These are phyloP conservation scores for Boletus edulis DNA, from an alignment of 768 basidiomycete species.

Conservation along the genomic window DNA sequence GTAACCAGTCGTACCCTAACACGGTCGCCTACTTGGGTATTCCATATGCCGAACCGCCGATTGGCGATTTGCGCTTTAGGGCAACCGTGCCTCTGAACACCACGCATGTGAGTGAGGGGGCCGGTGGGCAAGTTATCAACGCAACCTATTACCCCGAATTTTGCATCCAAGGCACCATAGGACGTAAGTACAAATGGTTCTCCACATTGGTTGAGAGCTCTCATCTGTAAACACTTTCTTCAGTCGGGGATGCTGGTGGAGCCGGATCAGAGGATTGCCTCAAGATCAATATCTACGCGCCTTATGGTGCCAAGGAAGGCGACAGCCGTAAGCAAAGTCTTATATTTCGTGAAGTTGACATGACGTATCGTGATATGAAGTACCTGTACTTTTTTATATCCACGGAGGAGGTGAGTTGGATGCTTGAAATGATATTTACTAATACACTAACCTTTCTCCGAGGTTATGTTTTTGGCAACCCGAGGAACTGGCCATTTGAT, in stretches of 20 bases:
- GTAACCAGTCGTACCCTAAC: conserved; percentile 50
- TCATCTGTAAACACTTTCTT: background rate
- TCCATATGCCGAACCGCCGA: conserved; percentile 43
- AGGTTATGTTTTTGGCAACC: conserved; percentile 62
- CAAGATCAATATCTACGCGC: conserved; percentile 64
- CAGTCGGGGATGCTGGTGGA: conserved; percentile 57
- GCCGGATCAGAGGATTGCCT: conserved; percentile 67
- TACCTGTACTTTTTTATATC: conserved; percentile 41
- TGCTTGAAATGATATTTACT: background rate
- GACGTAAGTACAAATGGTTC: conserved; percentile 30
- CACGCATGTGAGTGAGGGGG: conserved; percentile 36
- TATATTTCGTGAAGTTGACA: background rate
- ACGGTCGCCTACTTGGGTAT: conserved; percentile 55
- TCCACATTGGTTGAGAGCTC: background rate
- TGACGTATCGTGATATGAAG: conserved; percentile 8
- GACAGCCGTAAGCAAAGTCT: conserved; percentile 42
- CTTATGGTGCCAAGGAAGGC: conserved; percentile 42
- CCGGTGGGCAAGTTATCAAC: conserved; percentile 43
- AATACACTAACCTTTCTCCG: background rate
- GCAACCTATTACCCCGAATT: conserved; percentile 54
- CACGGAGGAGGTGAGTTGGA: conserved; percentile 35
- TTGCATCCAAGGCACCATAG: conserved; percentile 58
- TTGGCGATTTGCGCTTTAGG: conserved; percentile 42
- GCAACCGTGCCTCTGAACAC: conserved; percentile 53
- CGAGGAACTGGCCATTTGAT: conserved; percentile 64